Conservation (phyloP, 306 rosid genomes). For the Dalbergia cochinchinensis region DNA sequence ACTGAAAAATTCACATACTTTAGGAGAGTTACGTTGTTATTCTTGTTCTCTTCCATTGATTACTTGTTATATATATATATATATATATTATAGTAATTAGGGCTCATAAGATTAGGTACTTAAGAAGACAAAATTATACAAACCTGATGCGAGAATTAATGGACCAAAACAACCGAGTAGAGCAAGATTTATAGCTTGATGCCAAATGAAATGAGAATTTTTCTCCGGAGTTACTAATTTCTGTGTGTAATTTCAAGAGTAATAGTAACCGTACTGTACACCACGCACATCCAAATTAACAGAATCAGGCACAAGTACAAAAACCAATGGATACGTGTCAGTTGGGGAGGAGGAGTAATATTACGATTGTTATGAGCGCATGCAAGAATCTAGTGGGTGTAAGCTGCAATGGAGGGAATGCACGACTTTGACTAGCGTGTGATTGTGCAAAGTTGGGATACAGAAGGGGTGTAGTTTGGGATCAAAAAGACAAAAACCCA, state of each 20-base stretch:
- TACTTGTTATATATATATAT: too few relatives aligned
- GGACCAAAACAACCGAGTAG: too few relatives aligned
- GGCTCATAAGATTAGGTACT: too few relatives aligned
- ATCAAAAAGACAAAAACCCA: not conserved
- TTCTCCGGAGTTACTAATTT: too few relatives aligned
- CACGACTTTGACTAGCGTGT: conserved; percentile 33
- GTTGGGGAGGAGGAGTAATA: not conserved
- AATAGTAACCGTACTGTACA: not conserved
- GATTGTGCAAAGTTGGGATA: conserved; percentile 3
- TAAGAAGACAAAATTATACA: too few relatives aligned
- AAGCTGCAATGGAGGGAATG: conserved; percentile 1
- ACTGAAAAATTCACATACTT: too few relatives aligned
- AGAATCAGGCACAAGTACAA: not conserved
- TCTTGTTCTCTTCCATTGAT: too few relatives aligned
- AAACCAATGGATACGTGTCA: not conserved
- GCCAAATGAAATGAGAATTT: too few relatives aligned
- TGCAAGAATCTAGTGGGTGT: conserved; percentile 35
- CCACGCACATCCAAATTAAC: not conserved
- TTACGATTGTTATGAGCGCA: conserved; percentile 27
- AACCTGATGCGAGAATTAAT: too few relatives aligned
- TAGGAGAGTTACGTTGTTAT: too few relatives aligned
- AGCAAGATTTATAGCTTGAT: too few relatives aligned
- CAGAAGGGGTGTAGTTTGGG: not conserved
- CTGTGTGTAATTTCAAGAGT: not conserved
- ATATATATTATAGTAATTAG: too few relatives aligned